Percentiles rank a stretch among this genome's conserved stretches.
Evolutionary conservation across 352 stramenopile species (phyloP).

Genomic region (Phytophthora megakarya): DNA sequence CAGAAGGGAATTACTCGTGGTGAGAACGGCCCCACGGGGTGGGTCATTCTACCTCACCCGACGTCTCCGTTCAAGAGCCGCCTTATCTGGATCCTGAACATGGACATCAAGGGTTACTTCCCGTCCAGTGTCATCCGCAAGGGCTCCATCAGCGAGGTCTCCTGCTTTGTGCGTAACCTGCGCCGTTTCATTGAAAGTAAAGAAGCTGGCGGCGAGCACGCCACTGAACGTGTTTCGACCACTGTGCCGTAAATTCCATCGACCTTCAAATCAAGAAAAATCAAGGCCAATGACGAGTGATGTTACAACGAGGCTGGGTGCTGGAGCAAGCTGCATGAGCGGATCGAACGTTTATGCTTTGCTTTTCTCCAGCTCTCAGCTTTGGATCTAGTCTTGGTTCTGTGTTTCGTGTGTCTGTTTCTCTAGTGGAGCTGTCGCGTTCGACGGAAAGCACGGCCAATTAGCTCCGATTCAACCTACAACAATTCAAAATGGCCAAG

Average conservation of each 20-base stretch:
- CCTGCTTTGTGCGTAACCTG: constrained; percentile 82
- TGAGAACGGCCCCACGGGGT: constrained; percentile 77
- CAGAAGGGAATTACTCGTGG: constrained; percentile 77
- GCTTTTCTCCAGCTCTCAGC: constrained; percentile 10
- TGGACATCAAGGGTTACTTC: constrained; percentile 88
- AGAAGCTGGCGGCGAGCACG: constrained; percentile 23
- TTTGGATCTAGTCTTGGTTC: constrained; percentile 30
- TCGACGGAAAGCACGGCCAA: constrained; percentile 36
- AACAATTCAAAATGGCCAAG: constrained; percentile 20
- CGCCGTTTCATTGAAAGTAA: constrained; percentile 68
- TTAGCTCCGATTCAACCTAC: constrained; percentile 27
- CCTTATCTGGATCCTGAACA: constrained; percentile 85
- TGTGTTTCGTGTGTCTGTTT: constrained; percentile 32
- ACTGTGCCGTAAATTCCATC: constrained; percentile 44
- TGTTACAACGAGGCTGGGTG: constrained; percentile 17
- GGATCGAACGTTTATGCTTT: constrained; percentile 32
- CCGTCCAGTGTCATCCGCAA: constrained; percentile 79
- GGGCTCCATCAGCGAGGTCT: constrained; percentile 77
- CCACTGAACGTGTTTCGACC: constrained; percentile 24
- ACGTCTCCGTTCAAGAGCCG: constrained; percentile 78
- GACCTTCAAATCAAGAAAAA: constrained; percentile 35
- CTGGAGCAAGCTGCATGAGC: constrained; percentile 10
- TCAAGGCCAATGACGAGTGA: constrained; percentile 31
- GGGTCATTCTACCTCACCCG: constrained; percentile 76
- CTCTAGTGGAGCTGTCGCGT: constrained; percentile 35